phyloP scores from a whole-genome alignment of 2,329 filamentous ascomycete species.

The Cordyceps cicadae region DNA sequence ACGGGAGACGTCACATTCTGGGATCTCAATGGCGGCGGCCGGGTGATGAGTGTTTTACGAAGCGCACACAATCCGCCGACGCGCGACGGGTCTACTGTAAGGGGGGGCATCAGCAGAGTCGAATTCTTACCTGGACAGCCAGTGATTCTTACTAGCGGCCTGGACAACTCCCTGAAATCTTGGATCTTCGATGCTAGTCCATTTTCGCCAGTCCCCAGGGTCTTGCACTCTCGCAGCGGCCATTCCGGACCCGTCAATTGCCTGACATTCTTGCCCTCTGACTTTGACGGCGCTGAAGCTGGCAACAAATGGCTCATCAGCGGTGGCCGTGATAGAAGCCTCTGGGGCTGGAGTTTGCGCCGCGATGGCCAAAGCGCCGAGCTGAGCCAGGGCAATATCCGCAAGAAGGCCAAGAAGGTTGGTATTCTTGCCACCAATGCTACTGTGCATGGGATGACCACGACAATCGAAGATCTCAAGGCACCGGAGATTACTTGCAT shows the following conservation, averaged over 20 bases:
- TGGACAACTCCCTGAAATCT: constrained; percentile 88
- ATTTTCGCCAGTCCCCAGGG: constrained; percentile 77
- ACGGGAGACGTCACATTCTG: constrained; percentile 90
- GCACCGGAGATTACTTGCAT: constrained; percentile 88
- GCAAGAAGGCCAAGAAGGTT: constrained; percentile 81
- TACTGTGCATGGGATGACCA: constrained; percentile 51
- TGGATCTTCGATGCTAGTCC: constrained; percentile 95
- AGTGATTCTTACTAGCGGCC: constrained; percentile 79
- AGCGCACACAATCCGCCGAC: constrained; percentile 78
- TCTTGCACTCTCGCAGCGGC: constrained; percentile 77
- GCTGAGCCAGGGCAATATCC: constrained; percentile 81
- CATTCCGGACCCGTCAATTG: constrained; percentile 80
- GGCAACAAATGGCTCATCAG: constrained; percentile 92
- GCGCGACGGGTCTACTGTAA: constrained; percentile 42
- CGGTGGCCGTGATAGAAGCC: constrained; percentile 77
- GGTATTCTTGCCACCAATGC: constrained; percentile 57
- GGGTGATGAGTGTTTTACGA: constrained; percentile 76
- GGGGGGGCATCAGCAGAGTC: constrained; percentile 74
- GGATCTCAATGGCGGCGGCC: constrained; percentile 86
- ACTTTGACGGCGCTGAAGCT: constrained; percentile 81
- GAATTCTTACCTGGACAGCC: constrained; percentile 87
- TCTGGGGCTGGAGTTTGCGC: constrained; percentile 95
- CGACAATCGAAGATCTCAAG: constrained; percentile 67
- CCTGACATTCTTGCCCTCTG: constrained; percentile 75
- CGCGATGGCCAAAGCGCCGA: constrained; percentile 91